Percentiles rank a stretch among this genome's conserved stretches.
Evolutionary conservation across 2,329 filamentous ascomycete species (phyloP).

Genomic region (Ophiostoma piceae): DNA sequence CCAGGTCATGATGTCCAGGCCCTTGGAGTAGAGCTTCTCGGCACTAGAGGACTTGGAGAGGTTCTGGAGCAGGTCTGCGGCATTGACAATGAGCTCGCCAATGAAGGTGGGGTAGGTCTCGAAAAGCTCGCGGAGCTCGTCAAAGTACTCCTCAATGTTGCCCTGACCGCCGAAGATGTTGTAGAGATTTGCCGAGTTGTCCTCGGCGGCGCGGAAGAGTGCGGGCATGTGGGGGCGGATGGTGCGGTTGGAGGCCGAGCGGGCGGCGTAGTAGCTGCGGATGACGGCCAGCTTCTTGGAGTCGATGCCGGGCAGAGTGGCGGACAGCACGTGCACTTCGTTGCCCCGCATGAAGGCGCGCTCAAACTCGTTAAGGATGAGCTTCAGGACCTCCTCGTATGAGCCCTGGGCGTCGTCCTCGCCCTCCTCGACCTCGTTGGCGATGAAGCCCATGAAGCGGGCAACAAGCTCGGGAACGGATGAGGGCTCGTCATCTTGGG

Average conservation of each 20-base stretch:
- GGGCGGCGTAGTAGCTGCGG: slow-evolving; percentile 84
- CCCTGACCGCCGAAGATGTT: slow-evolving; percentile 95
- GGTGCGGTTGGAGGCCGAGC: slow-evolving; percentile 73
- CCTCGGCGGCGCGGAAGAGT: slow-evolving; percentile 78
- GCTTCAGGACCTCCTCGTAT: slow-evolving; percentile 86
- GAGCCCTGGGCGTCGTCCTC: slow-evolving; percentile 85
- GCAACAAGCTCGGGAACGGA: slow-evolving; percentile 89
- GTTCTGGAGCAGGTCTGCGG: slow-evolving; percentile 80
- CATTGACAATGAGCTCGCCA: slow-evolving; percentile 72
- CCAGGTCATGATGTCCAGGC: slow-evolving; percentile 93
- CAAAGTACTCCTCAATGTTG: slow-evolving; percentile 99
- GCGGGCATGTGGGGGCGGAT: slow-evolving; percentile 94
- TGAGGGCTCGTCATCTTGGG: slow-evolving; percentile 97
- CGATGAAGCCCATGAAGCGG: slow-evolving; percentile 86
- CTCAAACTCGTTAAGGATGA: slow-evolving; percentile 94
- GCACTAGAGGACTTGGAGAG: slow-evolving; percentile 78
- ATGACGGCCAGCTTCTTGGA: slow-evolving; percentile 89
- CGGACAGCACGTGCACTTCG: slow-evolving; percentile 87
- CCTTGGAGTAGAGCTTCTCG: slow-evolving; percentile 94
- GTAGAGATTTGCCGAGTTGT: slow-evolving; percentile 79
- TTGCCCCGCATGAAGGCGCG: slow-evolving; percentile 90
- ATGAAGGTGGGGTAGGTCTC: slow-evolving; percentile 87
- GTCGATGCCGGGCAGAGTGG: slow-evolving; percentile 80
- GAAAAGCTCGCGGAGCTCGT: slow-evolving; percentile 89
- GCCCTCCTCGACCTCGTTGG: slow-evolving; percentile 81